These are phyloP conservation scores for Galeopsis tetrahit DNA, from an alignment of 257 asterid genomes.

Conservation along the genomic window DNA sequence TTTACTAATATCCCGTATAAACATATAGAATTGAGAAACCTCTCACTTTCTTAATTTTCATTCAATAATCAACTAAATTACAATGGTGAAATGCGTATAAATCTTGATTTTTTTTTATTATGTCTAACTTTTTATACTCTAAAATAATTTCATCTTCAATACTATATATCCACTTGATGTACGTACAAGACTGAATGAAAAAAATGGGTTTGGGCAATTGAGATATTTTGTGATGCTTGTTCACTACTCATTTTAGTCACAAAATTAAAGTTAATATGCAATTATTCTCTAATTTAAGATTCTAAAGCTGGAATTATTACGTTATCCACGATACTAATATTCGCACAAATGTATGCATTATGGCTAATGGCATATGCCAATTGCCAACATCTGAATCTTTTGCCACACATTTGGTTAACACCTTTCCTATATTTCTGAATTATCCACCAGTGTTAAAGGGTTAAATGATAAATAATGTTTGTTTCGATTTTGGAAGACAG, in stretches of 20 bases:
- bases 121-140: not conserved
- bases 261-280: conserved; percentile 22
- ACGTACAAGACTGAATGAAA: not conserved
- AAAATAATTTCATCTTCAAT: not conserved
- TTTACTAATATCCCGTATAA: no score
- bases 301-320: conserved; percentile 29
- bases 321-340: conserved; percentile 33
- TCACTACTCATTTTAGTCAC: conserved; percentile 13
- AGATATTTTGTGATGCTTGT: conserved; percentile 10
- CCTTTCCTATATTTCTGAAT: not conserved
- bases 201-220: not conserved
- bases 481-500: not conserved
- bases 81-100: no score
- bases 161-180: not conserved
- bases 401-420: conserved; percentile 7
- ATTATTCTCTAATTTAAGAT: conserved; percentile 29
- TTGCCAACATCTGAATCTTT: conserved; percentile 18
- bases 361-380: conserved; percentile 28
- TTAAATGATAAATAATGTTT: not conserved
- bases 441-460: not conserved
- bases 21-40: no score
- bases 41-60: no score
- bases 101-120: no score
- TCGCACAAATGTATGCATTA: conserved; percentile 31
- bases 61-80: no score